Evolutionary conservation across 192 early-diverging fungal genomes (phyloP).

Genomic region (Backusella liffmaniae): DNA sequence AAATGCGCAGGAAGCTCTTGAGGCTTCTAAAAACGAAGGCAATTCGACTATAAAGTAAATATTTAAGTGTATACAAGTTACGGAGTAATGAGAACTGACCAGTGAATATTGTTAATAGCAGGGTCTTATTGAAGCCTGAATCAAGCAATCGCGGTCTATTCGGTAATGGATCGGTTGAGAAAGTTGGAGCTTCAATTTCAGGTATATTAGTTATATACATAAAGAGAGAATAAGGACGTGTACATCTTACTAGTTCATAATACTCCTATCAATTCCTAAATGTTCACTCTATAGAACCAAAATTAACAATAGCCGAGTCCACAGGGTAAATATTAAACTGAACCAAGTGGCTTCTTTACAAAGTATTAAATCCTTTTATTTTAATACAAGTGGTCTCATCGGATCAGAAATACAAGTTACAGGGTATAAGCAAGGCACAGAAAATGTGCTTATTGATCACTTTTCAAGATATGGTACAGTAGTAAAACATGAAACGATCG

Average conservation of each 20-base stretch:
- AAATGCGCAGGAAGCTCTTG: neutral
- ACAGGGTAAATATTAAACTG: neutral
- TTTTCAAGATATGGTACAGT: neutral
- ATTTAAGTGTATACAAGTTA: neutral
- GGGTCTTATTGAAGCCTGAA: neutral
- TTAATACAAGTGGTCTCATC: neutral
- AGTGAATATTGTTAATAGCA: neutral
- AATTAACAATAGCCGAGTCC: neutral
- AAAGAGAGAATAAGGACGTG: no score
- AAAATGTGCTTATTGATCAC: neutral
- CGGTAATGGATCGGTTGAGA: neutral
- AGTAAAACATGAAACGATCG: neutral
- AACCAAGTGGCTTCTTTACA: no score
- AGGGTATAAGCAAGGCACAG: neutral
- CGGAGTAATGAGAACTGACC: neutral
- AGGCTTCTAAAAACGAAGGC: neutral
- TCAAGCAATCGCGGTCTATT: neutral
- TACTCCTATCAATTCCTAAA: no score
- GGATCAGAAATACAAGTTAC: neutral
- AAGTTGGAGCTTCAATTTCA: neutral
- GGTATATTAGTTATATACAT: neutral
- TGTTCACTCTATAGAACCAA: neutral
- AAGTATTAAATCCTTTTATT: neutral
- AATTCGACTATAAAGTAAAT: neutral
- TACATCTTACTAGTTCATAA: no score